These are phyloP conservation scores for Pulveroboletus sp. DNA, from an alignment of 768 basidiomycete species.

Conservation along the genomic window DNA sequence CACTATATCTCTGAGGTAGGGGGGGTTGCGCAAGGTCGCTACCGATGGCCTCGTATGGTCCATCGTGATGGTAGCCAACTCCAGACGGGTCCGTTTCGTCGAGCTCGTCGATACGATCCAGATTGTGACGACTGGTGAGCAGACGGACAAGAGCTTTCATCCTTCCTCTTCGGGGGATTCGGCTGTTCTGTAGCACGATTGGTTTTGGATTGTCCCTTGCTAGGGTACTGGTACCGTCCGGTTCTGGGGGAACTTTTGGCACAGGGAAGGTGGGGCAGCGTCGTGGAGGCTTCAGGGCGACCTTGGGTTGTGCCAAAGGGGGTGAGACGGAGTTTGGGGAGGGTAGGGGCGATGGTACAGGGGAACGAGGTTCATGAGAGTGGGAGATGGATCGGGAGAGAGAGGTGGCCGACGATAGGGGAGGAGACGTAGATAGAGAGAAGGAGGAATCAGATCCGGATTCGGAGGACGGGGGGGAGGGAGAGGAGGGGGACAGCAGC, in stretches of 20 bases:
- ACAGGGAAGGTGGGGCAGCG: background rate
- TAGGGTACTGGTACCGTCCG: background rate
- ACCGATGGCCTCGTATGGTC: conserved; percentile 67
- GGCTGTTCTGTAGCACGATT: background rate
- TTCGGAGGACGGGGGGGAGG: background rate
- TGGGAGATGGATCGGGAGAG: background rate
- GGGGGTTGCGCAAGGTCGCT: conserved; percentile 16
- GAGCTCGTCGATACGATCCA: conserved; percentile 74
- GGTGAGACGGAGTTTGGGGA: background rate
- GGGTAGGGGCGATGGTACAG: background rate
- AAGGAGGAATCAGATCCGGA: background rate
- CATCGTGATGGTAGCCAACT: conserved; percentile 56
- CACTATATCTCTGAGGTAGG: conserved; percentile 4
- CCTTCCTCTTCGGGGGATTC: conserved; percentile 10
- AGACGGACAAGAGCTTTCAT: conserved; percentile 28
- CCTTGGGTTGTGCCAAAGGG: background rate
- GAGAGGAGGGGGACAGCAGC: background rate
- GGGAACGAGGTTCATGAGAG: background rate
- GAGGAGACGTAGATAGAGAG: background rate
- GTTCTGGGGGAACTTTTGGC: background rate
- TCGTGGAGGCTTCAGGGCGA: background rate
- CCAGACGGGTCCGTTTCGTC: conserved; percentile 75
- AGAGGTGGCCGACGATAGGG: too few relatives aligned
- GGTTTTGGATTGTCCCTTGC: background rate
- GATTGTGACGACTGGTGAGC: conserved; percentile 25